Base-by-base conservation (phyloP, 331 rosid genomes). In the Spiraea crenata region DNA sequence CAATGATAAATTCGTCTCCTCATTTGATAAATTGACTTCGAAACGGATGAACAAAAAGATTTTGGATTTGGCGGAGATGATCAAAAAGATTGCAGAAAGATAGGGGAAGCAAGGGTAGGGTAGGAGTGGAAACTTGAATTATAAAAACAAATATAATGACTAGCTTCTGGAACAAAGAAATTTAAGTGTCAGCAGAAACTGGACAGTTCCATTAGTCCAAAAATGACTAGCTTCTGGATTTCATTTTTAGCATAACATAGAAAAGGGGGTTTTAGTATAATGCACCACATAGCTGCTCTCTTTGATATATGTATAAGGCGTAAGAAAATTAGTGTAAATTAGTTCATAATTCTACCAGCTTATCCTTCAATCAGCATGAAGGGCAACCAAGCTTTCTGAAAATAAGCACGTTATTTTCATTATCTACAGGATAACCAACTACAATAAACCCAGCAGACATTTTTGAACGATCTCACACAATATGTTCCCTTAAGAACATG, bases 401-500 rank as follows among this genome's bases (percentile, higher is more conserved):
- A 61, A 69, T 59, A 25, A 57, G 34, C 54, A 10, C 17, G 57
- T 59, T 60, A 49, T 59, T 41, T 44, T 51, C 61, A 64, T 67
- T 75, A 40, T 64, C 44, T 74, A 76, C 65, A 63, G 48, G 69
- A 39, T 25, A 25, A 25, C 65, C 55, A 54, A 64, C 71, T 16
- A 9, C 59, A 67, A 38, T 31, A 62, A 72, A 72, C 41, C 73
- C 57, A 66, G 65, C 57, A 74, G 60, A 56, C 35, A 10, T 51
- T 68, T 61, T 44, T 56, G 64, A 69, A 70, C 54, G 63, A 64
- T 61, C 57, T 71, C 70, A 79, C 76, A 66, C 73, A 71, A 50
- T 57, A 70, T 52, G 72, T 76, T 63, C 47, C 73, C 63, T 70
- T 44, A 41, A 71, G 9, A 44, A 52, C 70, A 66, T 50, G 44